Percentiles rank a stretch among this genome's conserved stretches.
Conservation (phyloP, 768 basidiomycete species). For the Amanita subjunquillea region DNA sequence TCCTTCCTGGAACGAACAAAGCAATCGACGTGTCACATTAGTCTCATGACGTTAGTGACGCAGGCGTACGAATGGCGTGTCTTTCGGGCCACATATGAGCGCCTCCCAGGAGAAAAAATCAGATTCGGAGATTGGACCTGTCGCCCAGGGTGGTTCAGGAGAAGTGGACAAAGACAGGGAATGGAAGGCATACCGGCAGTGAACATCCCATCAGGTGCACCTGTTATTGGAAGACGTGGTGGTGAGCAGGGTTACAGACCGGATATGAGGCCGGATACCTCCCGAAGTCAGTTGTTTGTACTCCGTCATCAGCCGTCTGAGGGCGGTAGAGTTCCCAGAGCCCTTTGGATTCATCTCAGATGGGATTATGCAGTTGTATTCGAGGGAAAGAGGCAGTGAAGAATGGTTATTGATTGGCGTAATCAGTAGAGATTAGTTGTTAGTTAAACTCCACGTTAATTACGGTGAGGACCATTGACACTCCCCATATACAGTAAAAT, state of each 20-base stretch:
- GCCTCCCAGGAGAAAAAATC: slow-evolving; percentile 98
- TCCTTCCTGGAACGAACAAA: slow-evolving; percentile 56
- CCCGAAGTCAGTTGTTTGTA: slow-evolving; percentile 79
- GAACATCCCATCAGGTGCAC: slow-evolving; percentile 92
- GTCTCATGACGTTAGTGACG: not conserved
- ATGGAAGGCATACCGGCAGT: slow-evolving; percentile 53
- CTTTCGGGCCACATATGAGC: slow-evolving; percentile 86
- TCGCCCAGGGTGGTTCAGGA: not conserved
- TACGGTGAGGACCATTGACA: not conserved
- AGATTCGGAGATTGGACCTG: slow-evolving; percentile 82
- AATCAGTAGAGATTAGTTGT: not conserved
- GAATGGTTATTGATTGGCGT: not conserved
- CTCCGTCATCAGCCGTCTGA: slow-evolving; percentile 86
- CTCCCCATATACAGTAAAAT: not conserved
- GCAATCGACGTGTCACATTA: slow-evolving; percentile 1
- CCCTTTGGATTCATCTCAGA: slow-evolving; percentile 40
- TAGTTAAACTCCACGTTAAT: not conserved
- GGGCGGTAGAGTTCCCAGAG: slow-evolving; percentile 56
- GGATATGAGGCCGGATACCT: slow-evolving; percentile 28
- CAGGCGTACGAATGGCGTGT: slow-evolving; percentile 78
- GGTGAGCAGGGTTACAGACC: not conserved
- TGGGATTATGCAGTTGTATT: not conserved
- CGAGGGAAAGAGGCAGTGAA: not conserved
- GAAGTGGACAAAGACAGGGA: slow-evolving; percentile 1
- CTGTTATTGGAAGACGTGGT: slow-evolving; percentile 20